Percentiles rank a stretch among this genome's conserved stretches.
Evolutionary conservation across 495 filamentous ascomycete genomes (phyloP).

Genomic region (Alectoria sarmentosa): DNA sequence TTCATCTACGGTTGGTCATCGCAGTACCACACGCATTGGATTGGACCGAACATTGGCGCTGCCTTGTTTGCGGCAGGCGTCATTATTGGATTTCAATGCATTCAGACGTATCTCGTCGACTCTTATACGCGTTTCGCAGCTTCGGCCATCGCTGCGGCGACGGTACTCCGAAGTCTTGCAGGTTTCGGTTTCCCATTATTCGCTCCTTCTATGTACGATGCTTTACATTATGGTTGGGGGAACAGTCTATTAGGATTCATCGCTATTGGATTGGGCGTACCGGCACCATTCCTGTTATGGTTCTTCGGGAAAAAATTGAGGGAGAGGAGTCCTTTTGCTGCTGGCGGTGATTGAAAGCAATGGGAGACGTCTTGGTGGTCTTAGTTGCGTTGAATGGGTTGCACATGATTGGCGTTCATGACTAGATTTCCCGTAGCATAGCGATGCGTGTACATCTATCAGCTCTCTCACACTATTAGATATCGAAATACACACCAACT

Average conservation of each 20-base stretch:
- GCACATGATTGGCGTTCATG: neutral
- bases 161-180: constrained; percentile 58
- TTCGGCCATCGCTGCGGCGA: constrained; percentile 59
- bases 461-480: neutral
- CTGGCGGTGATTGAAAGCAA: constrained; percentile 25
- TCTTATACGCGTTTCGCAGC: constrained; percentile 68
- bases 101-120: constrained; percentile 73
- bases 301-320: constrained; percentile 48
- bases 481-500: neutral
- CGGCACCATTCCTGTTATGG: constrained; percentile 57
- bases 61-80: constrained; percentile 50
- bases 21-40: constrained; percentile 57
- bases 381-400: neutral
- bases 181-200: constrained; percentile 77
- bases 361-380: neutral
- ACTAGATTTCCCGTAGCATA: neutral
- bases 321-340: constrained; percentile 60
- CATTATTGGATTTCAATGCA: constrained; percentile 61
- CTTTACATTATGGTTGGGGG: constrained; percentile 57
- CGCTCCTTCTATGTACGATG: constrained; percentile 54
- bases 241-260: constrained; percentile 54
- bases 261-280: constrained; percentile 47
- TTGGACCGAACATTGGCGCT: constrained; percentile 64
- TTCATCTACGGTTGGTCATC: constrained; percentile 70
- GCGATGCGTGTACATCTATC: neutral